Evolutionary conservation across 352 stramenopile genomes (phyloP).

Genomic region (Phytophthora kernoviae): DNA sequence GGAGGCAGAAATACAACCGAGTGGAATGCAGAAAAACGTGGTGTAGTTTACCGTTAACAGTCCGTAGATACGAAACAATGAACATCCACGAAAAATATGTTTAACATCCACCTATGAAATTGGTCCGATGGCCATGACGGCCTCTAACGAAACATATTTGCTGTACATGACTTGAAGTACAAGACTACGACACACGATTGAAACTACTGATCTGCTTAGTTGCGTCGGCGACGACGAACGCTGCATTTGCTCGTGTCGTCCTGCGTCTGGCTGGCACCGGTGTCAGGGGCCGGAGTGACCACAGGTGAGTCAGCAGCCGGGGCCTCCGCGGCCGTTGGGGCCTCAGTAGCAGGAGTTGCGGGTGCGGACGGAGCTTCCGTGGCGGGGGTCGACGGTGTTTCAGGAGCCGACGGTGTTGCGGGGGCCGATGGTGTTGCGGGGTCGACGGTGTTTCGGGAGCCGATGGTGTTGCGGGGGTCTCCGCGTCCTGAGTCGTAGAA

Average conservation of each 20-base stretch:
- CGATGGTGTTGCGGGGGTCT: not conserved
- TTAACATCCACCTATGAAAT: conserved; percentile 22
- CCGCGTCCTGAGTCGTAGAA: conserved; percentile 14
- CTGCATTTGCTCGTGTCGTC: conserved; percentile 29
- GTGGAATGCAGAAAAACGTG: not conserved
- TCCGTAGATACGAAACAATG: conserved; percentile 2
- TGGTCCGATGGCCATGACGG: conserved; percentile 10
- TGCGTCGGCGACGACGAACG: conserved; percentile 22
- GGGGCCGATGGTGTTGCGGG: not conserved
- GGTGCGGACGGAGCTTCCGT: conserved; percentile 19
- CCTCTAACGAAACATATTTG: conserved; percentile 17
- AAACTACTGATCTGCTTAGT: conserved; percentile 23
- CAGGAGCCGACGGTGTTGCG: not conserved
- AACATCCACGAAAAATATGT: conserved; percentile 7
- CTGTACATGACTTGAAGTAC: conserved; percentile 18
- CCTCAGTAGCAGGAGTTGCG: conserved; percentile 11
- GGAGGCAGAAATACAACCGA: conserved; percentile 12
- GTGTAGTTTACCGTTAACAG: not conserved
- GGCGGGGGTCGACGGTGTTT: conserved; percentile 5
- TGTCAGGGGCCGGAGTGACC: conserved; percentile 10
- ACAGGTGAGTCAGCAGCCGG: conserved; percentile 13
- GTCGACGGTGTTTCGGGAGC: conserved; percentile 6
- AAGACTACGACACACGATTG: conserved; percentile 9
- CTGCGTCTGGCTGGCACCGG: not conserved
- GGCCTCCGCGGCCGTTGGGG: conserved; percentile 2